Evolutionary conservation across 768 basidiomycete genomes (phyloP).

Genomic region (Mycena floridula): DNA sequence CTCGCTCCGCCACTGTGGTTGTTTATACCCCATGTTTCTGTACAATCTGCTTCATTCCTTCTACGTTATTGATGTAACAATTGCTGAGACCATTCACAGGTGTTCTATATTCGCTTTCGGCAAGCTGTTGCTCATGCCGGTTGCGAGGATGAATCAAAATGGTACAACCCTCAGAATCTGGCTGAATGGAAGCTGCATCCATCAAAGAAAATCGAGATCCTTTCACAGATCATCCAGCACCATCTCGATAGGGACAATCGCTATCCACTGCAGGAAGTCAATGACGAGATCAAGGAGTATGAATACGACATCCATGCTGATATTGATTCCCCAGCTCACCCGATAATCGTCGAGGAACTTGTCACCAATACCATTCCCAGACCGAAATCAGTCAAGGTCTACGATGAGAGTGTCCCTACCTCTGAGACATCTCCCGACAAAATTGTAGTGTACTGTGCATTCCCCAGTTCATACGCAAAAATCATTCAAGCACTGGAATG

Average conservation of each 20-base stretch:
- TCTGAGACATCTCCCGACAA: not conserved
- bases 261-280: not conserved
- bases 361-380: not conserved
- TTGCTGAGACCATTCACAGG: too few relatives aligned
- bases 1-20: too few relatives aligned
- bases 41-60: too few relatives aligned
- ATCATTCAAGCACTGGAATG: not conserved
- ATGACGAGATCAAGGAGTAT: not conserved
- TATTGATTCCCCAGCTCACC: not conserved
- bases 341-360: not conserved
- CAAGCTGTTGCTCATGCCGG: not conserved
- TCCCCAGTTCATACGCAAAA: not conserved
- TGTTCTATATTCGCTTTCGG: not conserved
- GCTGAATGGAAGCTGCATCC: not conserved
- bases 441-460: not conserved
- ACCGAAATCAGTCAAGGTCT: too few relatives aligned
- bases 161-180: not conserved
- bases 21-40: too few relatives aligned
- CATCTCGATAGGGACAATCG: not conserved
- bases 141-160: not conserved
- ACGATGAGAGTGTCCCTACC: not conserved
- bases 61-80: too few relatives aligned
- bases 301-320: not conserved
- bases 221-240: not conserved
- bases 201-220: not conserved